Base-by-base conservation (phyloP, 2,329 filamentous ascomycete species). In the Colletotrichum gloeosporioides region DNA sequence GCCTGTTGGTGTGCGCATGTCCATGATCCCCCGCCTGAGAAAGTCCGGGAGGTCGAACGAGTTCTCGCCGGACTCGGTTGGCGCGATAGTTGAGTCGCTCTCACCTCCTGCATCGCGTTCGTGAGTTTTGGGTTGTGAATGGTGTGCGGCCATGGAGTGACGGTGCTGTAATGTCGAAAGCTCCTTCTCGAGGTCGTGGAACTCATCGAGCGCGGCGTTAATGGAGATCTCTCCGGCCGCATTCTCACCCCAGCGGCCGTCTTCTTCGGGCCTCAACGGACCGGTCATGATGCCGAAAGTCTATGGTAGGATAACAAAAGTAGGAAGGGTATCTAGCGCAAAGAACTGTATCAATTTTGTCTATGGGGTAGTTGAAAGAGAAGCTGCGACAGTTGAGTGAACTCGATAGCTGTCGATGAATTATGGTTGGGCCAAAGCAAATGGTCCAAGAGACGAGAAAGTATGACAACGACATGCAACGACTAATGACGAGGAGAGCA, bases 21-120 rank as follows among this genome's bases (percentile, higher is more conserved):
- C 95, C 75, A 96, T 93, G 80, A 94, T 93, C 2, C 94, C 94
- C 76, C 95, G 92, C 63, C 91, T 90, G 84, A 96, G 90, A 81
- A 96, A 96, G 15, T 92, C 87, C 39, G 90, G 90, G 2, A 96
- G 88, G 76, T 94, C 90, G 78, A 96, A 95, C 4, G 70, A 61
- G 59, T 69, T 59, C 15, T 74, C 44, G 22, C 49, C 74, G 10
- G 74, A 65, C 18, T 64, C 25, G 18, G 49, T 76, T 13, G 73
- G 69, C 12, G 69, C 44, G 10, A 66, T 59, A 10, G 76, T 77
- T 16, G 73, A 77, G 29, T 77, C 73, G 69, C 69, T 77, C 59
- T 75, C 67, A n/a, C 73, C 29, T 18, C 34, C 67, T 39, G 36
- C 44, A 55, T 78, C 57, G 44, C 61, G 61, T 27, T 63, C 44